These are phyloP conservation scores for Massariosphaeria phaeospora DNA, from an alignment of 495 filamentous ascomycete species.

Conservation along the genomic window DNA sequence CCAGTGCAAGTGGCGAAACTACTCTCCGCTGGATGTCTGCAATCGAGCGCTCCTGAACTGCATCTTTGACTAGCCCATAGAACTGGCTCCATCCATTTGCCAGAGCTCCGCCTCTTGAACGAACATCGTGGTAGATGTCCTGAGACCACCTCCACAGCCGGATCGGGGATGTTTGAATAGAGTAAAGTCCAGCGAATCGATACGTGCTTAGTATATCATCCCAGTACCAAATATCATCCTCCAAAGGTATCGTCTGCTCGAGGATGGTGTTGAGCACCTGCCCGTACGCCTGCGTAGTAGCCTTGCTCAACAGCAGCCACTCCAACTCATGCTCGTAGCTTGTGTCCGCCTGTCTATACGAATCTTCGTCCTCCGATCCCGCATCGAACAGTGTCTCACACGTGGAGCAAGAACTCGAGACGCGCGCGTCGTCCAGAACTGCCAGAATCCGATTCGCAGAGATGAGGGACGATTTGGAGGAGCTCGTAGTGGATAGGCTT, in stretches of 20 bases:
- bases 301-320: slow-evolving; percentile 85
- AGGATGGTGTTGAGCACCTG: slow-evolving; percentile 66
- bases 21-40: slow-evolving; percentile 56
- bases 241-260: slow-evolving; percentile 72
- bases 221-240: slow-evolving; percentile 89
- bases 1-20: slow-evolving; percentile 64
- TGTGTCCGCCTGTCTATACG: slow-evolving; percentile 16
- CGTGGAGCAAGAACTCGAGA: slow-evolving; percentile 36
- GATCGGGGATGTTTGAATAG: slow-evolving; percentile 72
- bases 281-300: slow-evolving; percentile 78
- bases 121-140: slow-evolving; percentile 57
- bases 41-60: slow-evolving; percentile 58
- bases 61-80: slow-evolving; percentile 71
- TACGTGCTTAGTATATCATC: slow-evolving; percentile 72
- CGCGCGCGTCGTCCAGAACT: slow-evolving; percentile 56
- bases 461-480: slow-evolving; percentile 49
- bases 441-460: slow-evolving; percentile 49
- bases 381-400: slow-evolving; percentile 31
- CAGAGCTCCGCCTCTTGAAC: slow-evolving; percentile 44
- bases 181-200: slow-evolving; percentile 67
- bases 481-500: slow-evolving; percentile 60
- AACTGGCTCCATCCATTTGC: slow-evolving; percentile 66
- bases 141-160: slow-evolving; percentile 62
- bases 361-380: slow-evolving; percentile 21
- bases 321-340: slow-evolving; percentile 67